Evolutionary conservation across 371 early-diverging fungal genomes (phyloP).

Genomic region (Rhizopus delemar): DNA sequence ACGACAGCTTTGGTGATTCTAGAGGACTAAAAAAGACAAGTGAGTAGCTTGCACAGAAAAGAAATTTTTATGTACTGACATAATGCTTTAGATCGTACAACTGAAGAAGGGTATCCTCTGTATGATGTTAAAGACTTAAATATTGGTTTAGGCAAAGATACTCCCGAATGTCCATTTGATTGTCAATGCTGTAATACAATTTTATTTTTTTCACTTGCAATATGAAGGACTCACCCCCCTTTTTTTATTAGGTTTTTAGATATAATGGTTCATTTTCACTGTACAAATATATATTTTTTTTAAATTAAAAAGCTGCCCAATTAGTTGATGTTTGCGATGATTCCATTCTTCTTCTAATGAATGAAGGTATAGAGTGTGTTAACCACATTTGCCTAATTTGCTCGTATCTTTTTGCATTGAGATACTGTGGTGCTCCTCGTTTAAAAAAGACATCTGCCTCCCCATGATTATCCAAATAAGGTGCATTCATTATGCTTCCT

Average conservation of each 20-base stretch:
- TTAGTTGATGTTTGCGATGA: slow-evolving; percentile 30
- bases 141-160: slow-evolving; percentile 45
- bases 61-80: background rate
- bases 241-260: background rate
- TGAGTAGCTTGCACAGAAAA: slow-evolving; percentile 17
- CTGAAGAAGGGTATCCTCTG: slow-evolving; percentile 56
- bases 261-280: background rate
- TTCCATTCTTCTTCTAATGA: slow-evolving; percentile 89
- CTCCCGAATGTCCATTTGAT: slow-evolving; percentile 54
- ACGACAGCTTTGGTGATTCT: slow-evolving; percentile 48
- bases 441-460: slow-evolving; percentile 70
- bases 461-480: slow-evolving; percentile 94
- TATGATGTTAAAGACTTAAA: slow-evolving; percentile 54
- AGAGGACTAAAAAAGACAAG: slow-evolving; percentile 48
- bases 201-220: background rate
- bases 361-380: slow-evolving; percentile 81
- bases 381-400: slow-evolving; percentile 86
- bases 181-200: slow-evolving; percentile 48
- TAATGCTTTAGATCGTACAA: slow-evolving; percentile 38
- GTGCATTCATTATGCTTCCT: slow-evolving; percentile 84
- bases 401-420: slow-evolving; percentile 85
- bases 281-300: slow-evolving; percentile 1
- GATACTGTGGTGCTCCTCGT: slow-evolving; percentile 85
- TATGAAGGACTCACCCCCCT: background rate
- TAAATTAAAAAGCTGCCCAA: slow-evolving; percentile 35